phyloP scores from a whole-genome alignment of 345 rosid genomes.

The Isatis tinctoria region DNA sequence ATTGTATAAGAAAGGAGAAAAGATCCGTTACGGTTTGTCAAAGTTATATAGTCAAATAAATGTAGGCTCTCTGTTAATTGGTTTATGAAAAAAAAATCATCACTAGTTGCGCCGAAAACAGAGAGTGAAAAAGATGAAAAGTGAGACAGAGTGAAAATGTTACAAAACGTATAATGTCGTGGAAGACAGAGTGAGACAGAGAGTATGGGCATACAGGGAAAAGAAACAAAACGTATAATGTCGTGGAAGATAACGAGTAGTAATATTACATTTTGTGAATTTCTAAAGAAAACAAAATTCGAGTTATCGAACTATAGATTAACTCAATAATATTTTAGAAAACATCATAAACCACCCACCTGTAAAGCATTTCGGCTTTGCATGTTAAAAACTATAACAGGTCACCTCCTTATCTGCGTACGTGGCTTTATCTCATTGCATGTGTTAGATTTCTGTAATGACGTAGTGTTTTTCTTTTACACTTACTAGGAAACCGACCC shows the following conservation, averaged over 20 bases:
- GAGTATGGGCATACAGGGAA: too few relatives aligned
- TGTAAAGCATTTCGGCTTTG: neutral
- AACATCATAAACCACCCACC: neutral
- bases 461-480: slow-evolving; percentile 3
- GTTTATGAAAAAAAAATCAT: neutral
- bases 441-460: slow-evolving; percentile 7
- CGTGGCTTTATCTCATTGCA: slow-evolving; percentile 12
- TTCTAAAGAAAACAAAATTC: neutral
- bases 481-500: neutral
- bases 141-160: neutral
- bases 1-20: neutral
- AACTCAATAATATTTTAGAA: neutral
- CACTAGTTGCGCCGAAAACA: neutral
- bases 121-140: neutral
- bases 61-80: neutral
- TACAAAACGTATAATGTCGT: too few relatives aligned
- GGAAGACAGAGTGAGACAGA: too few relatives aligned
- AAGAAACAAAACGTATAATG: too few relatives aligned
- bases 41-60: neutral
- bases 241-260: neutral
- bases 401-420: slow-evolving; percentile 5
- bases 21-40: slow-evolving; percentile 2
- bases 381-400: neutral
- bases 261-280: neutral
- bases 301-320: neutral